These are phyloP conservation scores for Solanum virginianum DNA, from an alignment of 257 asterid genomes.

Conservation along the genomic window DNA sequence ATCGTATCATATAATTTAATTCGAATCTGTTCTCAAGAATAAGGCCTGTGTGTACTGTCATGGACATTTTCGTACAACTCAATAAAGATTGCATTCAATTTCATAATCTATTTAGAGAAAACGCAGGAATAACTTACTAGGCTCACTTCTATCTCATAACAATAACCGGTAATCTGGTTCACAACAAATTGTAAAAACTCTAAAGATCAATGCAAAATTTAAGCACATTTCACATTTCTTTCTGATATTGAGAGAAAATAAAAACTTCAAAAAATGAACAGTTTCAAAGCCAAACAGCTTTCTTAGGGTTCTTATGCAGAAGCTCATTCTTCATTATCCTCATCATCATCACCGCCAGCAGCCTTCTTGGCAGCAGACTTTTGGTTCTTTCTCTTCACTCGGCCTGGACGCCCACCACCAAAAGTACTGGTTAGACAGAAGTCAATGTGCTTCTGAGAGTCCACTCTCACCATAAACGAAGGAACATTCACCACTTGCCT, in stretches of 20 bases:
- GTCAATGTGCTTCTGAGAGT: constrained; percentile 60
- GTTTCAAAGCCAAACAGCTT: too few relatives aligned
- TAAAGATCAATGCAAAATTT: too few relatives aligned
- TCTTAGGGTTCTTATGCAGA: too few relatives aligned
- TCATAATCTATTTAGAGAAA: too few relatives aligned
- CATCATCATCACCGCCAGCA: constrained; percentile 57
- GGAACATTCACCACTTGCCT: constrained; percentile 66
- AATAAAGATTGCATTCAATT: neutral
- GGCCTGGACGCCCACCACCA: constrained; percentile 58
- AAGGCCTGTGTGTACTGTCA: neutral
- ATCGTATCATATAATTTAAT: neutral
- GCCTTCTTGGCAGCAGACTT: constrained; percentile 62
- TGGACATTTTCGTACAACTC: neutral
- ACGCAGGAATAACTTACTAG: too few relatives aligned
- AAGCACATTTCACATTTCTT: too few relatives aligned
- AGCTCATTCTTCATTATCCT: constrained; percentile 27
- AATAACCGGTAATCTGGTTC: too few relatives aligned
- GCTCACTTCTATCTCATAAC: too few relatives aligned
- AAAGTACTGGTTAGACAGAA: constrained; percentile 62
- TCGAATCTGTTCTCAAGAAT: neutral
- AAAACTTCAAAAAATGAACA: too few relatives aligned
- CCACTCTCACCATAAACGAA: constrained; percentile 50
- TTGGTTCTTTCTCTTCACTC: constrained; percentile 56
- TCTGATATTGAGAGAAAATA: too few relatives aligned
- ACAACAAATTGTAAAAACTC: too few relatives aligned